Conservation (phyloP, 2,329 filamentous ascomycete genomes). For the Seiridium unicorne region DNA sequence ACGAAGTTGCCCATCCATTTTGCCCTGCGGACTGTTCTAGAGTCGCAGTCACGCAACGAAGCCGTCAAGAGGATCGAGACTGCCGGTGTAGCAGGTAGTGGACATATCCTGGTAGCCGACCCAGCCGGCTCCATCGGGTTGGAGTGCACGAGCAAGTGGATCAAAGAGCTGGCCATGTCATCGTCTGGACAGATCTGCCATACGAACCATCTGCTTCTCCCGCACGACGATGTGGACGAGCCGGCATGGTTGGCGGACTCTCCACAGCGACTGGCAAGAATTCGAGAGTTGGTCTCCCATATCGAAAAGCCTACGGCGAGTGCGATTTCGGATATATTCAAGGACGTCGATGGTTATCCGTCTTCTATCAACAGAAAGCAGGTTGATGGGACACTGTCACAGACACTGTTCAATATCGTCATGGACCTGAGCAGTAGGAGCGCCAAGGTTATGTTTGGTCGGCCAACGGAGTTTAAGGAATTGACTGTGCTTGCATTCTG, state of each 20-base stretch:
- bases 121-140: constrained; percentile 38
- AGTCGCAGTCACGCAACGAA: constrained; percentile 43
- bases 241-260: constrained; percentile 29
- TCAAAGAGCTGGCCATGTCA: constrained; percentile 22
- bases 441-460: constrained; percentile 27
- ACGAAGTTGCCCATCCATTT: constrained; percentile 59
- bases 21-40: constrained; percentile 53
- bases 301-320: constrained; percentile 13
- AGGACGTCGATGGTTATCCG: constrained; percentile 26
- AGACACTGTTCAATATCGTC: constrained; percentile 32
- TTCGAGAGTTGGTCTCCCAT: constrained; percentile 20
- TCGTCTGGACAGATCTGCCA: constrained; percentile 34
- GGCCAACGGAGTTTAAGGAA: constrained; percentile 24
- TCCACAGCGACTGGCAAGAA: constrained; percentile 18
- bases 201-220: constrained; percentile 41
- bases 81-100: constrained; percentile 46
- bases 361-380: constrained; percentile 26
- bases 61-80: constrained; percentile 42
- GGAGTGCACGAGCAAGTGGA: constrained; percentile 37
- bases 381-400: constrained; percentile 13
- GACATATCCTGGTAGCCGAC: constrained; percentile 50
- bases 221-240: constrained; percentile 26
- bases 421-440: constrained; percentile 25
- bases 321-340: constrained; percentile 21
- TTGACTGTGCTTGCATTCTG: constrained; percentile 18